Percentiles rank a stretch among this genome's conserved stretches.
Evolutionary conservation across 2,329 filamentous ascomycete species (phyloP).

Genomic region (Sarocladiaceae sp.): DNA sequence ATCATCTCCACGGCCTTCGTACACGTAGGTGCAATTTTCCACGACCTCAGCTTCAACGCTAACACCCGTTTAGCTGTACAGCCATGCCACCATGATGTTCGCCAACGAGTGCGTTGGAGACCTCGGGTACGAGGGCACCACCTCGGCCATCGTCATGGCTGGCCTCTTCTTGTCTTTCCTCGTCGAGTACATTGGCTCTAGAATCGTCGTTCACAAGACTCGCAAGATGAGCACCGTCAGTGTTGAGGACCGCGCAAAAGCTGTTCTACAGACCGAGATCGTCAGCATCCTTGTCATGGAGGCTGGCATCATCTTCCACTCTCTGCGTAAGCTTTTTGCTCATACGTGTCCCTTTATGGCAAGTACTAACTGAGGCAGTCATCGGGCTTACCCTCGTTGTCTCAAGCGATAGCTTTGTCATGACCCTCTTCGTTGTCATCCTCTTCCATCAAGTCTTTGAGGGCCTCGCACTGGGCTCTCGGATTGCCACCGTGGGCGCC

Average conservation of each 20-base stretch:
- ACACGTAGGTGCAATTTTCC: constrained; percentile 39
- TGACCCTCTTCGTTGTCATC: constrained; percentile 59
- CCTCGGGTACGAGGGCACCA: constrained; percentile 61
- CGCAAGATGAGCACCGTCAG: constrained; percentile 20
- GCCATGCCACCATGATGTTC: constrained; percentile 69
- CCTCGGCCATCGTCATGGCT: constrained; percentile 66
- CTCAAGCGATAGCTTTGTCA: constrained; percentile 48
- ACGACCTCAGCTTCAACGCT: constrained; percentile 1
- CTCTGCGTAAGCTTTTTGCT: constrained; percentile 43
- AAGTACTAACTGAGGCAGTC: constrained; percentile 31
- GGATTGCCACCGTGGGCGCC: constrained; percentile 55
- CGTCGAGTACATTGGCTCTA: constrained; percentile 60
- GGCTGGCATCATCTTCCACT: constrained; percentile 70
- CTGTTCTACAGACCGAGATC: constrained; percentile 35
- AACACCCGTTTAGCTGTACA: constrained; percentile 52
- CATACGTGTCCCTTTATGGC: background rate
- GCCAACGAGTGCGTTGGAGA: constrained; percentile 60
- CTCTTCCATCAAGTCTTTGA: constrained; percentile 77
- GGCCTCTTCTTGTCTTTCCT: constrained; percentile 68
- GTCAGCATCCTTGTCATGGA: constrained; percentile 65
- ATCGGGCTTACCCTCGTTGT: constrained; percentile 60
- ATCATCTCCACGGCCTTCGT: constrained; percentile 67
- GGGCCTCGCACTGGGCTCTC: constrained; percentile 65
- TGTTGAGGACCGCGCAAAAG: constrained; percentile 18
- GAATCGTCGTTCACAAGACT: constrained; percentile 40